These are phyloP conservation scores for Eucalyptus cladocalyx DNA, from an alignment of 345 rosid species.

Conservation along the genomic window DNA sequence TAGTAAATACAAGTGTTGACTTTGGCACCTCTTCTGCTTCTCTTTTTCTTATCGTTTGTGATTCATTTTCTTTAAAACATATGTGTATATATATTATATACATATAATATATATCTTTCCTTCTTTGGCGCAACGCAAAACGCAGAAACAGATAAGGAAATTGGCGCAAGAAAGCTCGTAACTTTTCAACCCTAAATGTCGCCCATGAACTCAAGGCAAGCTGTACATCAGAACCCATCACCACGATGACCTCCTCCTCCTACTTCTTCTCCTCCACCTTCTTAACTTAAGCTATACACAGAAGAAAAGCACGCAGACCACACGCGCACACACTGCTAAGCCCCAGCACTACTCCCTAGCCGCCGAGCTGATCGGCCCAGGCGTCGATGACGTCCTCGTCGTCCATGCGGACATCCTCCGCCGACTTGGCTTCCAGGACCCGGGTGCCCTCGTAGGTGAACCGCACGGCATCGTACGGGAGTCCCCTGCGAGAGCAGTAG, in stretches of 20 bases:
- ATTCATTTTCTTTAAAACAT: too few species aligned
- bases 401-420: not conserved
- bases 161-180: not conserved
- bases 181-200: not conserved
- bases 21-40: too few species aligned
- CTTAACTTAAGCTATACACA: not conserved
- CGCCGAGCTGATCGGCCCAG: not conserved
- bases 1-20: too few species aligned
- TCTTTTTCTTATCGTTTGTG: too few species aligned
- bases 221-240: not conserved
- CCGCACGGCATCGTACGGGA: not conserved
- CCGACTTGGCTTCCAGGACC: not conserved
- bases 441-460: not conserved
- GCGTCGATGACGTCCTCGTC: not conserved
- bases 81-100: accelerated
- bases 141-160: not conserved
- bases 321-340: not conserved
- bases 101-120: not conserved
- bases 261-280: not conserved
- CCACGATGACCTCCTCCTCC: not conserved
- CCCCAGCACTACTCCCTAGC: not conserved
- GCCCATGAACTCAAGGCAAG: not conserved
- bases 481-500: not conserved
- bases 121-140: not conserved
- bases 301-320: not conserved